A percentile compares a stretch with the other conserved stretches of the same genome.
Conservation (phyloP, 1,139 yeast genomes). For the Pichiaceae sp. region DNA sequence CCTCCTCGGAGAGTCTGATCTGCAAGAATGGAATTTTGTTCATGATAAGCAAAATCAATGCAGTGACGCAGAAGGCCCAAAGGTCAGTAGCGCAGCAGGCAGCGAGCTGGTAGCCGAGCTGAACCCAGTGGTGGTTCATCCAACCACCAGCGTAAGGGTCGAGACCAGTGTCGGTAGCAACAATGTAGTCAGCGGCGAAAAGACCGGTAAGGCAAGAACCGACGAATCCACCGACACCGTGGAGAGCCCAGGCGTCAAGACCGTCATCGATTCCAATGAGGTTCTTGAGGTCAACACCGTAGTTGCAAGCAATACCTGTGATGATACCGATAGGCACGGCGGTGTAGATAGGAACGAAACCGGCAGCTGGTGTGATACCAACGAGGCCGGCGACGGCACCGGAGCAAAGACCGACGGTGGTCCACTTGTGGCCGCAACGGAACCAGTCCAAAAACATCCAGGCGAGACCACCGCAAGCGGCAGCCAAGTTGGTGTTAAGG, state of each 20-base stretch:
- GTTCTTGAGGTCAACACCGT: constrained; percentile 74
- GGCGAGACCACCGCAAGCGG: constrained; percentile 82
- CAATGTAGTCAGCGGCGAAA: constrained; percentile 89
- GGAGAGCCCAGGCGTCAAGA: constrained; percentile 88
- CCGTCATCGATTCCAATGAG: constrained; percentile 82
- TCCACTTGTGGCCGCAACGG: constrained; percentile 87
- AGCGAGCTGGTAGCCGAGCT: constrained; percentile 91
- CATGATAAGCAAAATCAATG: constrained; percentile 60
- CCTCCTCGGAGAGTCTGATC: constrained; percentile 81
- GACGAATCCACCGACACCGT: constrained; percentile 87
- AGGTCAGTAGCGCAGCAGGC: constrained; percentile 66
- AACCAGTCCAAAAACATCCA: constrained; percentile 91
- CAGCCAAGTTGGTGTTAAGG: constrained; percentile 88
- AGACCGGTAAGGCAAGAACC: constrained; percentile 84
- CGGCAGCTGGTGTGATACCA: constrained; percentile 97
- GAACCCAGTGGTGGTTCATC: constrained; percentile 84
- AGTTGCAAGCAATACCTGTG: constrained; percentile 74
- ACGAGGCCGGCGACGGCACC: constrained; percentile 94
- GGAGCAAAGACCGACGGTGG: constrained; percentile 87
- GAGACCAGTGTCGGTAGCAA: constrained; percentile 63
- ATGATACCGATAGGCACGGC: constrained; percentile 77
- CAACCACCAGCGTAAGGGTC: constrained; percentile 75
- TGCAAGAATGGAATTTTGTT: constrained; percentile 78
- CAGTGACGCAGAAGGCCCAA: constrained; percentile 77
- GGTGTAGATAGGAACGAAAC: constrained; percentile 86